Base-by-base conservation (phyloP, 2,329 filamentous ascomycete species). In the Nothomitra cinnamomea region DNA sequence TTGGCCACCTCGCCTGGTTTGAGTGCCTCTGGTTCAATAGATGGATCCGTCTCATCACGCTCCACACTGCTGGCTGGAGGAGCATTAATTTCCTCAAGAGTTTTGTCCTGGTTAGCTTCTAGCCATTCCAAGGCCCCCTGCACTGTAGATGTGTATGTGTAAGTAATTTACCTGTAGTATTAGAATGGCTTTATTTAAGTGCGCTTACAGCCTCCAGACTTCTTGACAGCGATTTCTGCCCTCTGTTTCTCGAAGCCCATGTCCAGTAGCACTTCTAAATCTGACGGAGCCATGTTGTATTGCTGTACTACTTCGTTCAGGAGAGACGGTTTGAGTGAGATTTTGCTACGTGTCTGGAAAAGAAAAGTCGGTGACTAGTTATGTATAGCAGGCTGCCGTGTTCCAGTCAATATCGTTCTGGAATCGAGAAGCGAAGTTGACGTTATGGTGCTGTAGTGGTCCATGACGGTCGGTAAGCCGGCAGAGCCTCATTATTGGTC, bases 81-180 rank as follows among this genome's bases (percentile, higher is more conserved):
- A 2, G 71, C 71, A 58, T 85, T 77, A 57, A 96, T 82, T 55
- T 94, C 83, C 38, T 95, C 88, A 42, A 95, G 65, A 1, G 85
- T 75, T 61, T 85, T 94, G 66, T 95, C 87, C 65, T 94, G 82
- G 65, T 94, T 94, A 61, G 85, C 79, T 65, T 94, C 89, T 1
- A 98, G 78, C 92, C 92, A 98, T 70, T 95, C 86, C 55, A 98
- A 77, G 52, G 92, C 92, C 60, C 82, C 84, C 65, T 92, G 83
- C 48, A 95, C 86, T 90, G 57, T 22, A 13, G 24, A 10, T 4
- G 13, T 1, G 13, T 13, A 15, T 43, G 25, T 53, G 22, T 45
- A 13, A 28, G 41, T 15, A 5, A 17, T 8, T 12, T n/a, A 6
- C 17, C 4, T n/a, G 22, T 17, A 7, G 24, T 17, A 28, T 25